Base-by-base conservation (phyloP, 441 rosid species). In the Erodium moschatum region DNA sequence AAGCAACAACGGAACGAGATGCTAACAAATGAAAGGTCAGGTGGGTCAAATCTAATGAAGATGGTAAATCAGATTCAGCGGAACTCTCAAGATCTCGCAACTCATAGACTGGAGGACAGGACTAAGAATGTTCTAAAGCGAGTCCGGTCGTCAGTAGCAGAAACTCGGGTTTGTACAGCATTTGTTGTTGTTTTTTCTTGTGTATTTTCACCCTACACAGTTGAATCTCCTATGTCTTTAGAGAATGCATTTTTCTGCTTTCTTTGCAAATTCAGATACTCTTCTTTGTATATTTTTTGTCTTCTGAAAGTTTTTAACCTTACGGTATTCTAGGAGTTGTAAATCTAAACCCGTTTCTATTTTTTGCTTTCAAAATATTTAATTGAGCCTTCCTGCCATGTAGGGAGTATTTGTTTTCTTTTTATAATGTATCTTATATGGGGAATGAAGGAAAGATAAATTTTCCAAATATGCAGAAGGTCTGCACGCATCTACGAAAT, bases 71-170 rank as follows among this genome's bases (percentile, higher is more conserved):
- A 80, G 73, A 69, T 80, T 60, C 85, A 80, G 54, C 80, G 81
- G 65, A 85, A 72, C 69, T 48, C 84, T 74, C 62, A 83, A 8
- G 92, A 84, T 33, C 73, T 75, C 46, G 79, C 70, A 69, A 67
- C 80, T 72, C 85, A 76, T 69, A 83, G 85, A 76, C 70, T 77
- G 64, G 87, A 86, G 75, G 87, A 82, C 68, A 77, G 81, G 78
- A 72, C 81, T 65, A 85, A 84, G 84, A 82, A 73, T 80, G 72
- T 73, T 65, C 67, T 78, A 75, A 87, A 84, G 81, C 78, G 87
- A 35, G 81, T 80, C 70, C 85, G 87, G 64, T 69, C 86, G 21
- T 79, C 89, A 44, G 75, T 79, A 12, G 82, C 91, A 19, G 87
- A 86, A 69, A 67, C 74, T 58, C 84, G 86, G 87, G 89, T 86